Evolutionary conservation across 345 rosid genomes (phyloP), one percentile per base, ranked within the genome.

Genomic region (Eucalyptus microcorys): DNA sequence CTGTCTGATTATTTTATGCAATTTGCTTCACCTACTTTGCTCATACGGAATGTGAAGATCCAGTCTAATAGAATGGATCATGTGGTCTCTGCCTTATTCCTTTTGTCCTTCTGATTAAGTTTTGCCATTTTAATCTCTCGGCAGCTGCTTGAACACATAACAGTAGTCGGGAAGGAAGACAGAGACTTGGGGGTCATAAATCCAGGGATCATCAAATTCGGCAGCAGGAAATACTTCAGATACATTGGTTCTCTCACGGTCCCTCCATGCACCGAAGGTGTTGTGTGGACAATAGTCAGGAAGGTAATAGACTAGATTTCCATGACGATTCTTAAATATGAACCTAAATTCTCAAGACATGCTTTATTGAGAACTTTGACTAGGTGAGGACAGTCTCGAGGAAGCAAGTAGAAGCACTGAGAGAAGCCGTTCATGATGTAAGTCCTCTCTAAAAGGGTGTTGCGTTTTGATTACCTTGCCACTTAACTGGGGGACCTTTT

Each of bases 221-320:
- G 94, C 10, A 93, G 95, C 90, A 91, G 92, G 86, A 93, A 93
- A 81, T 94, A 96, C 49, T 96, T 92, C 87, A 91, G 98, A 94
- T 96, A 95, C 71, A 83, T 92, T 2, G 99, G 98, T 21, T 96
- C 97, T 47, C 93, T 95, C 32, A 94, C 98, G 4, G 87, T 76
- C 90, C 96, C 99, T 91, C 96, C 97, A 3, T 96, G 99, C 90
- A 95, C 94, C 0, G 96, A 96, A 91, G 98, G 97, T 11, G 96
- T 95, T n/a, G 79, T 95, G 87, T 96, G 99, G 99, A 96, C 96
- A 15, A 83, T 96, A 21, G 87, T 91, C 45, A 89, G 91, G 47
- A 93, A 88, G 96, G 98, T 95, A 87, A 10, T 32, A 12, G 13
- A 55, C 13, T 55, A 55, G 10, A 11, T 40, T 76, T 76, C 84